Percentiles rank a stretch among this genome's conserved stretches.
These are phyloP conservation scores for Coix lacrymajobi DNA, from an alignment of 176 grass and related monocot species.

Conservation along the genomic window DNA sequence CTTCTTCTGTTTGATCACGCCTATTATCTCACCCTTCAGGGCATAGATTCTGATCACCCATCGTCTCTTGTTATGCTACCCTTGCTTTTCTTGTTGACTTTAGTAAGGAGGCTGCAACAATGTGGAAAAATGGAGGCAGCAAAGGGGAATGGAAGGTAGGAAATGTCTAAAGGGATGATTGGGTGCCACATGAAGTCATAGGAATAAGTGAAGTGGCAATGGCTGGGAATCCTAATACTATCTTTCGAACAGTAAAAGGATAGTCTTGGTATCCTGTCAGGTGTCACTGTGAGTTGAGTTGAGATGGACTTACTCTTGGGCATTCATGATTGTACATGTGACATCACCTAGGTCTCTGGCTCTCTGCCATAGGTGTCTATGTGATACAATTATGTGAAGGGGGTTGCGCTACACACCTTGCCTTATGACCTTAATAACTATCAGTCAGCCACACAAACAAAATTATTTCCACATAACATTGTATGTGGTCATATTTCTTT, in stretches of 20 bases:
- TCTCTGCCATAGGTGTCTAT: background rate
- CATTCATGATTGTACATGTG: background rate
- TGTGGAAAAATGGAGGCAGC: background rate
- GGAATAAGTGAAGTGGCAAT: background rate
- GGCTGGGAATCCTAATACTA: background rate
- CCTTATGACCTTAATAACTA: background rate
- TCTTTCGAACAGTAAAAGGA: background rate
- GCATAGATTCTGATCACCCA: background rate
- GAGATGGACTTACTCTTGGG: background rate
- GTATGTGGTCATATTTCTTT: background rate
- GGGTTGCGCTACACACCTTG: background rate
- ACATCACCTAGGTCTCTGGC: background rate
- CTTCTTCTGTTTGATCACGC: background rate
- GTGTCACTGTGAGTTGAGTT: background rate
- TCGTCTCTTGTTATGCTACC: background rate
- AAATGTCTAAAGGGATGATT: background rate
- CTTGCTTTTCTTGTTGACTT: background rate
- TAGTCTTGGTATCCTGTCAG: background rate
- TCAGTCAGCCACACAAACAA: background rate
- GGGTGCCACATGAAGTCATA: background rate
- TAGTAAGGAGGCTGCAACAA: background rate
- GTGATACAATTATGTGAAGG: background rate
- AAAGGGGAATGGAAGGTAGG: background rate
- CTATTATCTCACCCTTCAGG: background rate
- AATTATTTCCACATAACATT: background rate